Percentiles rank a stretch among this genome's conserved stretches.
Evolutionary conservation across 352 stramenopile genomes (phyloP).

Genomic region (Phytophthora agathidicida): DNA sequence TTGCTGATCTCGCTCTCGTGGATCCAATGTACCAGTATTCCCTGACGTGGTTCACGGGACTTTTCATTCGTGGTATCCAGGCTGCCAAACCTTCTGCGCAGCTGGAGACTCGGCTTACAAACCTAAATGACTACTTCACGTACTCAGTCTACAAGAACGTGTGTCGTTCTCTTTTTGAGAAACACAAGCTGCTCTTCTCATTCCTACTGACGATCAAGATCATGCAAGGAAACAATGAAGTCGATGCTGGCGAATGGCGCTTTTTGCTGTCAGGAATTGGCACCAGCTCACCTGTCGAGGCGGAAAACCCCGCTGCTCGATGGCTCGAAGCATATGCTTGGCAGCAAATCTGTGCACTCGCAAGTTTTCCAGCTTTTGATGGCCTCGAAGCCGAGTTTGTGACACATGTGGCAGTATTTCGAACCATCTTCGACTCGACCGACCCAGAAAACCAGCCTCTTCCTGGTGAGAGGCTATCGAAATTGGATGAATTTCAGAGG

Average conservation of each 20-base stretch:
- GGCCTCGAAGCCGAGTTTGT: slow-evolving; percentile 46
- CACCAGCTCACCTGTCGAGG: slow-evolving; percentile 22
- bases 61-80: slow-evolving; percentile 93
- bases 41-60: slow-evolving; percentile 91
- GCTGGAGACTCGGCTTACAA: slow-evolving; percentile 79
- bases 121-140: slow-evolving; percentile 94
- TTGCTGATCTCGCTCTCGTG: slow-evolving; percentile 87
- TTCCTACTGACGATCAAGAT: slow-evolving; percentile 92
- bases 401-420: slow-evolving; percentile 54
- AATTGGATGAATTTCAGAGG: slow-evolving; percentile 82
- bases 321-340: slow-evolving; percentile 79
- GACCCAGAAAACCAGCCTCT: slow-evolving; percentile 86
- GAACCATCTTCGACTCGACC: slow-evolving; percentile 80
- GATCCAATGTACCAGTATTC: slow-evolving; percentile 94
- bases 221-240: slow-evolving; percentile 82
- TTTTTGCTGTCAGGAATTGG: slow-evolving; percentile 91
- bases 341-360: slow-evolving; percentile 56
- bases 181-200: slow-evolving; percentile 94
- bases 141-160: slow-evolving; percentile 96
- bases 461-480: slow-evolving; percentile 59
- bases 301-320: slow-evolving; percentile 34
- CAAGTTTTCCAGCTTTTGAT: slow-evolving; percentile 37
- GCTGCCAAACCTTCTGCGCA: slow-evolving; percentile 66
- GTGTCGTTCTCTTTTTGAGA: slow-evolving; percentile 93
- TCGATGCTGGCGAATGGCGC: slow-evolving; percentile 88